phyloP scores from a whole-genome alignment of 345 rosid genomes.

The Gossypium arboreum region DNA sequence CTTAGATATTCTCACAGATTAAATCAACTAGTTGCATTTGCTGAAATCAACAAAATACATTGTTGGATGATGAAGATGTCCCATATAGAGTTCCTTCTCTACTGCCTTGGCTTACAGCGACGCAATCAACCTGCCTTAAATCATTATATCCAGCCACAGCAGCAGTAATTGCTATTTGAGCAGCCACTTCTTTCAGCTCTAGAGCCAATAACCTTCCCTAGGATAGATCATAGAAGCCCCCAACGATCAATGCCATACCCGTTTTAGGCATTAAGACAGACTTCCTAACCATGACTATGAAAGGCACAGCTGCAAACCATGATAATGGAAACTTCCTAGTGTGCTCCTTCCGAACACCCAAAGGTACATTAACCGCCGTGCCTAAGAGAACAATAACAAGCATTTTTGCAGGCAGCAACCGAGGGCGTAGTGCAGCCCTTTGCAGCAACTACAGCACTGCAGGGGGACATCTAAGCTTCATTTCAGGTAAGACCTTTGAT shows the following conservation, averaged over 20 bases:
- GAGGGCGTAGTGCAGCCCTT: slow-evolving; percentile 84
- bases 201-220: slow-evolving; percentile 89
- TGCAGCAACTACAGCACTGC: slow-evolving; percentile 73
- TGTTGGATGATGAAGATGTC: slow-evolving; percentile 26
- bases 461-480: slow-evolving; percentile 41
- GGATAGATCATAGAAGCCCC: slow-evolving; percentile 54
- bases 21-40: not conserved
- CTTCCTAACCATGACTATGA: slow-evolving; percentile 86
- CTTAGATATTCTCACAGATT: not conserved
- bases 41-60: slow-evolving; percentile 31
- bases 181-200: slow-evolving; percentile 58
- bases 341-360: slow-evolving; percentile 87
- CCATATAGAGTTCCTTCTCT: slow-evolving; percentile 26
- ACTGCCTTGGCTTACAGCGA: slow-evolving; percentile 30
- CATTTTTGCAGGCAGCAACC: slow-evolving; percentile 77
- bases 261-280: slow-evolving; percentile 77
- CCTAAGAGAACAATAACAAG: slow-evolving; percentile 75
- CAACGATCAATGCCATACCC: slow-evolving; percentile 83
- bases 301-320: slow-evolving; percentile 92
- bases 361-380: slow-evolving; percentile 78
- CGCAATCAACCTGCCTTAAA: slow-evolving; percentile 21
- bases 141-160: slow-evolving; percentile 16
- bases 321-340: slow-evolving; percentile 67
- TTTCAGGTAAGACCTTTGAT: slow-evolving; percentile 31
- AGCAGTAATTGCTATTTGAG: slow-evolving; percentile 27